phyloP scores from a whole-genome alignment of 768 basidiomycete species.

The Xerocomellus chrysenteron region DNA sequence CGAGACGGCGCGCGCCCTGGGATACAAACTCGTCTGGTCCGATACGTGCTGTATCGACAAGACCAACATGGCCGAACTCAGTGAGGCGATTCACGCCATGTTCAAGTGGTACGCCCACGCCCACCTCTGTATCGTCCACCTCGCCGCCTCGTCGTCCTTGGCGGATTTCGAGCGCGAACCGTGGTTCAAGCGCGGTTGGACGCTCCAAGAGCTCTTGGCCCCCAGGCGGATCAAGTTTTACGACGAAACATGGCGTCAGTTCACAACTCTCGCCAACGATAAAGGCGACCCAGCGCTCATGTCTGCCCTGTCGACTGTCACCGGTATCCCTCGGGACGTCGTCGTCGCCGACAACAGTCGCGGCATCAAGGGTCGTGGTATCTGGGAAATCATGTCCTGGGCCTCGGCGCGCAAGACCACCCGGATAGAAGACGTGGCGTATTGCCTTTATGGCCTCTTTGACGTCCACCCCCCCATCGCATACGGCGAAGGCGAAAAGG shows the following conservation, averaged over 20 bases:
- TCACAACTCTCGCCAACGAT: conserved; percentile 17
- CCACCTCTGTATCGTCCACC: conserved; percentile 29
- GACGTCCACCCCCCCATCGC: conserved; percentile 20
- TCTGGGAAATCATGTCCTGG: conserved; percentile 32
- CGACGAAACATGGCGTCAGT: conserved; percentile 18
- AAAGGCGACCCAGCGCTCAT: conserved; percentile 8
- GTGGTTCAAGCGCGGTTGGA: conserved; percentile 30
- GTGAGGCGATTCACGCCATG: conserved; percentile 33
- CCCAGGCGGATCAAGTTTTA: conserved; percentile 29
- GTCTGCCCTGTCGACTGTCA: conserved; percentile 13
- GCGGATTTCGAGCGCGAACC: conserved; percentile 18
- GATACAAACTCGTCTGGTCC: conserved; percentile 27
- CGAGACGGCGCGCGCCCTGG: conserved; percentile 16
- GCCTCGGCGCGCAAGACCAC: conserved; percentile 31
- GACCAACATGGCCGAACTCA: conserved; percentile 24
- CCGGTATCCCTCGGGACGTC: conserved; percentile 16
- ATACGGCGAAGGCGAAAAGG: conserved; percentile 33
- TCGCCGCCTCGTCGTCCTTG: conserved; percentile 14
- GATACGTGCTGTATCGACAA: conserved; percentile 35
- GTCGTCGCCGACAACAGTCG: conserved; percentile 21
- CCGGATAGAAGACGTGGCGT: conserved; percentile 28
- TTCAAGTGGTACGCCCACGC: conserved; percentile 33
- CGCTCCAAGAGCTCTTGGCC: conserved; percentile 28
- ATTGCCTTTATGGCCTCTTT: conserved; percentile 30
- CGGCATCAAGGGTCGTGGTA: conserved; percentile 11